A percentile compares a stretch with the other conserved stretches of the same genome.
Conservation (phyloP, 2,329 filamentous ascomycete species). For the Shiraia bambusicola region DNA sequence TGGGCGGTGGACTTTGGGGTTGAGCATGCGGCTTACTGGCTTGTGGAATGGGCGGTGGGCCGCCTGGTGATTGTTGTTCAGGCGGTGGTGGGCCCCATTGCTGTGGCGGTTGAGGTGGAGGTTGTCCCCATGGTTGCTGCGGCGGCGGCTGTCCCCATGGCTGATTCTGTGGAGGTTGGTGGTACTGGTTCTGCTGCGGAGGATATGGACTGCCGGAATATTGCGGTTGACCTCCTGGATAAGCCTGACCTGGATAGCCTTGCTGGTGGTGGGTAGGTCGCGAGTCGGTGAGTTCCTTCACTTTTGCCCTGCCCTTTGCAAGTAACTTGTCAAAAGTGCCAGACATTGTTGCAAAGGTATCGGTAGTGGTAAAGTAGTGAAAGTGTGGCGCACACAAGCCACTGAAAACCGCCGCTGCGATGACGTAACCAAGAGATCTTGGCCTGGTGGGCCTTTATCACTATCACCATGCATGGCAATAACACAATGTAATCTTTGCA, state of each 20-base stretch:
- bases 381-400: slow-evolving; percentile 4
- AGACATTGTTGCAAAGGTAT: slow-evolving; percentile 24
- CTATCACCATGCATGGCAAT: too few relatives aligned
- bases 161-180: slow-evolving; percentile 21
- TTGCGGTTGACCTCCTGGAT: slow-evolving; percentile 15
- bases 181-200: slow-evolving; percentile 21
- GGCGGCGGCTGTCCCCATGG: slow-evolving; percentile 14
- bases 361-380: background rate
- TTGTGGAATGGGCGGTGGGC: slow-evolving; percentile 32
- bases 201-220: background rate
- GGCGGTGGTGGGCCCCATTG: slow-evolving; percentile 26
- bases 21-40: slow-evolving; percentile 31
- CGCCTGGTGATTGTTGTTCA: slow-evolving; percentile 23
- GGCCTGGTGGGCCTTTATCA: too few relatives aligned
- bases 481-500: too few relatives aligned
- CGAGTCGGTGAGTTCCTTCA: slow-evolving; percentile 34
- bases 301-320: slow-evolving; percentile 42
- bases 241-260: slow-evolving; percentile 11
- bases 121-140: slow-evolving; percentile 16
- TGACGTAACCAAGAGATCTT: slow-evolving; percentile 6
- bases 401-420: slow-evolving; percentile 8
- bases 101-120: slow-evolving; percentile 19
- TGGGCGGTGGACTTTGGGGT: slow-evolving; percentile 13
- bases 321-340: slow-evolving; percentile 36
- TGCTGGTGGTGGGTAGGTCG: slow-evolving; percentile 24